Evolutionary conservation across 225 moss, liverwort and hornwort genomes (phyloP).

Genomic region (Antitrichia curtipendula): DNA sequence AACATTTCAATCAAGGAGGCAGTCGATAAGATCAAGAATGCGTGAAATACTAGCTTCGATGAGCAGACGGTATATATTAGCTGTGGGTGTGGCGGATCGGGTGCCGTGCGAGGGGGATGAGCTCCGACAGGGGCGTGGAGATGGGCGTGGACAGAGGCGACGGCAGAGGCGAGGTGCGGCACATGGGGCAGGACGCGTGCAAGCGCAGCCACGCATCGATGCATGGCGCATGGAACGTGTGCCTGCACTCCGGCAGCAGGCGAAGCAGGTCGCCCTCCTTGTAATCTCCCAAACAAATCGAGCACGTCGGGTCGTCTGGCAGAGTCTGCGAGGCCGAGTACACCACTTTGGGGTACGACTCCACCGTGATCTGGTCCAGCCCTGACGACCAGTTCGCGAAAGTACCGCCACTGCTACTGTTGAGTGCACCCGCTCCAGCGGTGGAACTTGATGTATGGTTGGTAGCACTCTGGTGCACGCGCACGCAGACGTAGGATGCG

Average conservation of each 20-base stretch:
- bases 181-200: conserved; percentile 65
- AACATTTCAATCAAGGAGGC: not conserved
- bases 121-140: conserved; percentile 59
- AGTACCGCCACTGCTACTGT: not conserved
- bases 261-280: conserved; percentile 49
- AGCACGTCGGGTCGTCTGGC: conserved; percentile 31
- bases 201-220: conserved; percentile 56
- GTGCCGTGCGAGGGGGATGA: conserved; percentile 53
- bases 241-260: conserved; percentile 48
- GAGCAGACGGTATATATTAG: not conserved
- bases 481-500: conserved; percentile 46
- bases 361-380: conserved; percentile 49
- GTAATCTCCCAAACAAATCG: conserved; percentile 60
- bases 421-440: not conserved
- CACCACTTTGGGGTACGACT: conserved; percentile 49
- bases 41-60: not conserved
- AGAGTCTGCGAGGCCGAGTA: conserved; percentile 22
- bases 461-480: conserved; percentile 19
- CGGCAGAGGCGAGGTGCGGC: conserved; percentile 53
- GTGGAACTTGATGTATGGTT: not conserved
- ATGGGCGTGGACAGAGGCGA: conserved; percentile 36
- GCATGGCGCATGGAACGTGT: conserved; percentile 49
- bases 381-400: not conserved
- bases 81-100: conserved; percentile 7
- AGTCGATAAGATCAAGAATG: not conserved